Conservation (phyloP, 2,329 filamentous ascomycete species). For the Pyrenophora teres region DNA sequence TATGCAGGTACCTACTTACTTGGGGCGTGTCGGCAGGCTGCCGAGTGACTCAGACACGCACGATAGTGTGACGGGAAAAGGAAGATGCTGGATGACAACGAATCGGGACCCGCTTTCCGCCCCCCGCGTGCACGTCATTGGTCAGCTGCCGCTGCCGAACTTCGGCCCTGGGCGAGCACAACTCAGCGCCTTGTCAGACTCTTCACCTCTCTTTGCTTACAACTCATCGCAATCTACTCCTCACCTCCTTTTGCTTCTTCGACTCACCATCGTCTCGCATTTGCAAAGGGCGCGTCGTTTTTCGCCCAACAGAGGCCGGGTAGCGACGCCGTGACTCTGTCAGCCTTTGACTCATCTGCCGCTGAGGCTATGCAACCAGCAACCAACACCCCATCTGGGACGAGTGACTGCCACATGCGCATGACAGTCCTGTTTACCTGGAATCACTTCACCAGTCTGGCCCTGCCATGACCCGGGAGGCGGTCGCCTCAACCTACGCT, state of each 20-base stretch:
- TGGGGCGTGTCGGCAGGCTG: constrained; percentile 33
- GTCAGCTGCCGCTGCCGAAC: constrained; percentile 37
- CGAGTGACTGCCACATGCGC: not conserved
- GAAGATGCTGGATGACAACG: constrained; percentile 25
- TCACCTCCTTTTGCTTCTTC: constrained; percentile 14
- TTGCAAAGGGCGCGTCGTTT: constrained; percentile 12
- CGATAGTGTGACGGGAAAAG: constrained; percentile 19
- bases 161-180: constrained; percentile 21
- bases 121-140: constrained; percentile 36
- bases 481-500: constrained; percentile 14
- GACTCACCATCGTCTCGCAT: constrained; percentile 12
- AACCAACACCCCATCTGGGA: not conserved
- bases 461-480: constrained; percentile 8
- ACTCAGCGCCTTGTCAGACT: constrained; percentile 18
- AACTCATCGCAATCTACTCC: constrained; percentile 4
- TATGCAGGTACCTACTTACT: constrained; percentile 27
- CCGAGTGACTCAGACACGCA: constrained; percentile 44
- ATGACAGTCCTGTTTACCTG: constrained; percentile 3
- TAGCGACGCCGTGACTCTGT: not conserved
- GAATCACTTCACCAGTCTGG: constrained; percentile 6
- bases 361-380: constrained; percentile 8
- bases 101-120: constrained; percentile 21
- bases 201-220: constrained; percentile 21
- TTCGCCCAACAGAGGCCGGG: not conserved
- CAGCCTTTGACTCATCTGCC: too few species aligned